A percentile compares a stretch with the other conserved stretches of the same genome.
Evolutionary conservation across 192 early-diverging fungal species (phyloP).

Genomic region (Helicostylum pulchrum): DNA sequence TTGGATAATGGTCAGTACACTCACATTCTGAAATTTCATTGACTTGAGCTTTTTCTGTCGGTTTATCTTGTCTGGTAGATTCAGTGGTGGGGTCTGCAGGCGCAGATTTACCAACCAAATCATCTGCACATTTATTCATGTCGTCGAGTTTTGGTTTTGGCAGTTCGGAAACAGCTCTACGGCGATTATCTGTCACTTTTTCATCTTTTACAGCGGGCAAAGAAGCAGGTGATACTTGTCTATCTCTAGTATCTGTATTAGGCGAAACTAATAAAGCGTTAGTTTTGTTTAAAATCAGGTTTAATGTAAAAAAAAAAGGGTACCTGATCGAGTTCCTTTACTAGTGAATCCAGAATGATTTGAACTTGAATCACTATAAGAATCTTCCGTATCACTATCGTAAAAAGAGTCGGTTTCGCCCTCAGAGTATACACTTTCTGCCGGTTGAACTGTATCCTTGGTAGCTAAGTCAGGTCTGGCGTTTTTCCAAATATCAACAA

Average conservation of each 20-base stretch:
- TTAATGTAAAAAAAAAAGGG: neutral
- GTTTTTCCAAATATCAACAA: conserved; percentile 62
- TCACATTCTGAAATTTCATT: conserved; percentile 37
- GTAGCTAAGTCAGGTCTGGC: conserved; percentile 12
- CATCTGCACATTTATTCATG: too few species aligned
- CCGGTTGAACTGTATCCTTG: neutral
- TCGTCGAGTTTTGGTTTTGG: neutral
- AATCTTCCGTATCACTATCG: neutral
- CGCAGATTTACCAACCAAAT: too few species aligned
- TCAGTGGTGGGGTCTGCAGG: too few species aligned
- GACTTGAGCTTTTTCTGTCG: neutral
- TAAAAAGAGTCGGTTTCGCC: neutral
- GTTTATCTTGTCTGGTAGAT: too few species aligned
- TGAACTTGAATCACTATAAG: conserved; percentile 16
- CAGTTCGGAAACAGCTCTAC: conserved; percentile 4
- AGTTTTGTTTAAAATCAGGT: neutral
- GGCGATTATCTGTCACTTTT: neutral
- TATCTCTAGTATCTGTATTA: neutral
- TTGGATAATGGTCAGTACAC: conserved; percentile 49
- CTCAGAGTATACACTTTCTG: neutral
- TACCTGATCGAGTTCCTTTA: neutral
- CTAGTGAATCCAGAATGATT: neutral
- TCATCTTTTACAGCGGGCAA: neutral
- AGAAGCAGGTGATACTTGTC: neutral
- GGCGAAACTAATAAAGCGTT: neutral